Conservation (phyloP, 2,329 filamentous ascomycete species). For the Diaporthe citriasiana region DNA sequence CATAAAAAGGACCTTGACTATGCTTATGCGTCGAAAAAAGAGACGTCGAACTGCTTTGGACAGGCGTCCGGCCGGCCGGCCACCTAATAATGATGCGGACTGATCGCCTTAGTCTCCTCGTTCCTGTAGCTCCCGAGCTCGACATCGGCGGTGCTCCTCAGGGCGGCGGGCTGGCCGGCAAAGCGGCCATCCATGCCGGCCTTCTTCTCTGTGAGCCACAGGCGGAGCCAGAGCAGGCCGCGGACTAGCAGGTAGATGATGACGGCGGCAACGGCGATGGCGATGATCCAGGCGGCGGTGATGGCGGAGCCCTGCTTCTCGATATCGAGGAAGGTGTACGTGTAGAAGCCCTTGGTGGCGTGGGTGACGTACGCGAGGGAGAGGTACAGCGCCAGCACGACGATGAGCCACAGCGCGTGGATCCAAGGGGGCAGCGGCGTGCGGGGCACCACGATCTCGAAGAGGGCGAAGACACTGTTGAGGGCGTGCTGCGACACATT, state of each 20-base stretch:
- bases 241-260: conserved; percentile 68
- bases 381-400: conserved; percentile 81
- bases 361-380: conserved; percentile 80
- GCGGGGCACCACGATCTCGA: conserved; percentile 79
- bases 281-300: conserved; percentile 76
- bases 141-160: conserved; percentile 36
- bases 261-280: conserved; percentile 66
- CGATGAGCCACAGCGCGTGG: conserved; percentile 76
- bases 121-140: conserved; percentile 36
- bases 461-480: conserved; percentile 80
- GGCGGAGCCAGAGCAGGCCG: conserved; percentile 64
- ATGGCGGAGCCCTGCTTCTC: conserved; percentile 60
- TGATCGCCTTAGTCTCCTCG: conserved; percentile 1
- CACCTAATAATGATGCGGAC: conserved; percentile 30
- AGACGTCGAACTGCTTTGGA: background rate
- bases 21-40: background rate
- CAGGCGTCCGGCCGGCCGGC: background rate
- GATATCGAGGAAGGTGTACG: conserved; percentile 84
- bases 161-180: conserved; percentile 46
- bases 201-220: conserved; percentile 64
- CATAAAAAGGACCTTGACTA: background rate
- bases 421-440: conserved; percentile 73
- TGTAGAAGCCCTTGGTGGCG: conserved; percentile 79
- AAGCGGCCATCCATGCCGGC: conserved; percentile 60
- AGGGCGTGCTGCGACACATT: conserved; percentile 82